These are phyloP conservation scores for Daphne laureola DNA, from an alignment of 441 rosid species.

Conservation along the genomic window DNA sequence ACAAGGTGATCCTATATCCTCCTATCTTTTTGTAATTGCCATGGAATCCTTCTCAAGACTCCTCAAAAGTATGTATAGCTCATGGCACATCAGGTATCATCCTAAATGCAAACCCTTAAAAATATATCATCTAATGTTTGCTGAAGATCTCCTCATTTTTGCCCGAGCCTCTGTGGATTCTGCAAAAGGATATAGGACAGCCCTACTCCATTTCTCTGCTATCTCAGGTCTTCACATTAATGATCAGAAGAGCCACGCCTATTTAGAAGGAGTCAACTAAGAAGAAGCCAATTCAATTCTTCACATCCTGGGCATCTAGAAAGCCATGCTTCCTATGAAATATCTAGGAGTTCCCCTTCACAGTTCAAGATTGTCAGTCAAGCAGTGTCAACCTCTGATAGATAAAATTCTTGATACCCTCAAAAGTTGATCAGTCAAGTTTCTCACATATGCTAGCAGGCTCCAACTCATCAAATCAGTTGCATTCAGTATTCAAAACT, in stretches of 20 bases:
- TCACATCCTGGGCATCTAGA: not conserved
- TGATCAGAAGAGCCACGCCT: not conserved
- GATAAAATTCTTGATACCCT: not conserved
- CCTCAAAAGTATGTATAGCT: too few relatives aligned
- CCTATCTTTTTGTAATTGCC: not conserved
- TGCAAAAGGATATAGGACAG: not conserved
- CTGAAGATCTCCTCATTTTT: too few relatives aligned
- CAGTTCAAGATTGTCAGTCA: not conserved
- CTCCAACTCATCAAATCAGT: too few relatives aligned
- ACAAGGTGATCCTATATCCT: not conserved
- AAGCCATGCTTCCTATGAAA: too few relatives aligned
- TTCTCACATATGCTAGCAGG: not conserved
- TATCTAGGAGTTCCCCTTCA: too few relatives aligned
- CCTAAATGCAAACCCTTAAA: too few relatives aligned
- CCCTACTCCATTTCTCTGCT: not conserved
- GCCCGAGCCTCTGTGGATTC: too few relatives aligned
- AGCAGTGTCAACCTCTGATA: not conserved
- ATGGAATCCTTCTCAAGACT: not conserved
- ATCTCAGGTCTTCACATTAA: not conserved
- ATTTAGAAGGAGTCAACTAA: not conserved
- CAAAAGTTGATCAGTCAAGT: not conserved
- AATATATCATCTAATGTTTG: too few relatives aligned
- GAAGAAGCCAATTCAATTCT: not conserved
- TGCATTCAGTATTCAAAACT: not conserved
- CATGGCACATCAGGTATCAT: too few relatives aligned